phyloP scores from a whole-genome alignment of 441 rosid genomes.

The Francoa sonchifolia region DNA sequence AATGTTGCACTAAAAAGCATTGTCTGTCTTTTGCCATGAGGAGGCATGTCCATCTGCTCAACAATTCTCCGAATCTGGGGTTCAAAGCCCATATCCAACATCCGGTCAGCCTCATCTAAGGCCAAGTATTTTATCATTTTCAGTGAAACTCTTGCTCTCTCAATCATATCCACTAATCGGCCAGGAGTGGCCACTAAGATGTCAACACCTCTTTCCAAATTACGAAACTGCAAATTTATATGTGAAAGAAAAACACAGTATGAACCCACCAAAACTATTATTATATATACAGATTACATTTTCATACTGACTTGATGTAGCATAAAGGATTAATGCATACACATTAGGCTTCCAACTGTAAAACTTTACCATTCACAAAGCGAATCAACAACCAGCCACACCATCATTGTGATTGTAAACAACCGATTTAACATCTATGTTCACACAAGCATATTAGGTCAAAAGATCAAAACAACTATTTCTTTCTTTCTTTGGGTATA shows the following conservation, averaged over 20 bases:
- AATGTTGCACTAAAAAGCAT: slow-evolving; percentile 32
- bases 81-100: slow-evolving; percentile 36
- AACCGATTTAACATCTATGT: too few species aligned
- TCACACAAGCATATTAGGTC: too few species aligned
- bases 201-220: slow-evolving; percentile 24
- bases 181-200: slow-evolving; percentile 34
- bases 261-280: neutral
- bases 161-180: slow-evolving; percentile 24
- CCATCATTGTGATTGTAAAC: too few species aligned
- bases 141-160: slow-evolving; percentile 22
- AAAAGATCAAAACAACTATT: too few species aligned
- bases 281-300: neutral
- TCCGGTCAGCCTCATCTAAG: slow-evolving; percentile 29
- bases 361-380: too few species aligned
- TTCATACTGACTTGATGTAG: too few species aligned
- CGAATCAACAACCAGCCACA: too few species aligned
- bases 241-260: neutral
- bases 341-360: too few species aligned
- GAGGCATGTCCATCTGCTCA: slow-evolving; percentile 25
- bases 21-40: slow-evolving; percentile 23
- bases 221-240: slow-evolving; percentile 12
- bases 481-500: too few species aligned
- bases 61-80: slow-evolving; percentile 27
- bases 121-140: slow-evolving; percentile 21
- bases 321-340: too few species aligned